A percentile compares a stretch with the other conserved stretches of the same genome.
phyloP scores from a whole-genome alignment of 2,329 filamentous ascomycete genomes.

The Fusarium tanahbumbuense region DNA sequence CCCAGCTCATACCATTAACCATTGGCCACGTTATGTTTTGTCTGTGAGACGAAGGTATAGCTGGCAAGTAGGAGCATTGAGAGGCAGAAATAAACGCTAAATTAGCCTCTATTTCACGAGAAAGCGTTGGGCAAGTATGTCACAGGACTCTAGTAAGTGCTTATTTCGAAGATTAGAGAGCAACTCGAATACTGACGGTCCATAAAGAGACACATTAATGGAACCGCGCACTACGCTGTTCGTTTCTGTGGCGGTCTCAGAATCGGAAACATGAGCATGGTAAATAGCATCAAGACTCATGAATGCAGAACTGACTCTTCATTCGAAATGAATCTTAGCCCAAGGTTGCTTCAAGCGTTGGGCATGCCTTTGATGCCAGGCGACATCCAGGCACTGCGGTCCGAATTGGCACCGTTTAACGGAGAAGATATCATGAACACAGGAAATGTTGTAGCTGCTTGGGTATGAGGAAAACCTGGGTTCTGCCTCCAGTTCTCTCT shows the following conservation, averaged over 20 bases:
- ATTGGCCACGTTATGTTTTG: neutral
- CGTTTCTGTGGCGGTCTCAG: neutral
- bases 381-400: neutral
- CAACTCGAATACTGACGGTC: neutral
- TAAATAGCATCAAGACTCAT: neutral
- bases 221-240: neutral
- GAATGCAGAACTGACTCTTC: neutral
- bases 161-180: neutral
- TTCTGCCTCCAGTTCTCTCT: constrained; percentile 52
- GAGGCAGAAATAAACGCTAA: neutral
- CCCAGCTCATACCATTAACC: neutral
- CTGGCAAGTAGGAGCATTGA: neutral
- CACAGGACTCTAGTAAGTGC: neutral
- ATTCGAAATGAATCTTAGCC: neutral
- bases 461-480: constrained; percentile 51
- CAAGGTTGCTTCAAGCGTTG: neutral
- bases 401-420: neutral
- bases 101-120: neutral
- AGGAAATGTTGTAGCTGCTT: constrained; percentile 42
- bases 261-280: neutral
- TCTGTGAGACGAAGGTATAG: neutral
- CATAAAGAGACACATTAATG: neutral
- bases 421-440: constrained; percentile 31
- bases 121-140: neutral
- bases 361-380: neutral